These are phyloP conservation scores for Saturnispora besseyi DNA, from an alignment of 805 yeast species.

Conservation along the genomic window DNA sequence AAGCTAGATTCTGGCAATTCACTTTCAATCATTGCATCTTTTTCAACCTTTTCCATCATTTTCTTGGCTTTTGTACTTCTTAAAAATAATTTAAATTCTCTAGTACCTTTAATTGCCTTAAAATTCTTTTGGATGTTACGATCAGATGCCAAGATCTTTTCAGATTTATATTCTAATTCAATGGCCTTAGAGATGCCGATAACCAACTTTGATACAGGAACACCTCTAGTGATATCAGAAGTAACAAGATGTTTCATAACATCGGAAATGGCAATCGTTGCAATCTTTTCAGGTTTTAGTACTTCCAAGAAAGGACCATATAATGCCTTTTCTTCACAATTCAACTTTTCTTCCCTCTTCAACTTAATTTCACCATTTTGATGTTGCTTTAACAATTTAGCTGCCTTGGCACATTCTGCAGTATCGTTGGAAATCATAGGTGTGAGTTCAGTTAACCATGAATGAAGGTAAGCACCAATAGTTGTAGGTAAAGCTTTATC, in stretches of 20 bases:
- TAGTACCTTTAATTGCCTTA: slow-evolving; percentile 38
- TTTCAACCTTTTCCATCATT: slow-evolving; percentile 22
- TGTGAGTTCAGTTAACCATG: slow-evolving; percentile 71
- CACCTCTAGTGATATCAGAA: slow-evolving; percentile 69
- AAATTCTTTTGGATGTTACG: slow-evolving; percentile 45
- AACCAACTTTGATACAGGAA: slow-evolving; percentile 77
- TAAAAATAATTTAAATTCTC: slow-evolving; percentile 33
- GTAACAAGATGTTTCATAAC: slow-evolving; percentile 64
- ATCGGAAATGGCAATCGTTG: slow-evolving; percentile 79
- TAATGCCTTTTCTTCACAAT: slow-evolving; percentile 32
- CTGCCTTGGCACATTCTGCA: slow-evolving; percentile 40
- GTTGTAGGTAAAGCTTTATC: slow-evolving; percentile 42
- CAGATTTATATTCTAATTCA: slow-evolving; percentile 75
- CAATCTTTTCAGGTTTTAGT: slow-evolving; percentile 71
- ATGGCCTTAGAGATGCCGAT: slow-evolving; percentile 74
- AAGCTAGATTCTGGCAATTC: slow-evolving; percentile 13
- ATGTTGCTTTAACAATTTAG: slow-evolving; percentile 19
- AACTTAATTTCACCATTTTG: slow-evolving; percentile 12
- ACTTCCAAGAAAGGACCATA: slow-evolving; percentile 73
- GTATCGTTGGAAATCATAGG: slow-evolving; percentile 66
- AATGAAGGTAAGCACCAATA: slow-evolving; percentile 67
- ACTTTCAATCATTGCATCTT: slow-evolving; percentile 11
- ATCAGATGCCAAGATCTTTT: slow-evolving; percentile 50
- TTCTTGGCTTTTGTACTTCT: slow-evolving; percentile 25
- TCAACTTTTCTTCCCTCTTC: slow-evolving; percentile 15